These are phyloP conservation scores for Raddia guianensis DNA, from an alignment of 176 grass and related monocot genomes.

Conservation along the genomic window DNA sequence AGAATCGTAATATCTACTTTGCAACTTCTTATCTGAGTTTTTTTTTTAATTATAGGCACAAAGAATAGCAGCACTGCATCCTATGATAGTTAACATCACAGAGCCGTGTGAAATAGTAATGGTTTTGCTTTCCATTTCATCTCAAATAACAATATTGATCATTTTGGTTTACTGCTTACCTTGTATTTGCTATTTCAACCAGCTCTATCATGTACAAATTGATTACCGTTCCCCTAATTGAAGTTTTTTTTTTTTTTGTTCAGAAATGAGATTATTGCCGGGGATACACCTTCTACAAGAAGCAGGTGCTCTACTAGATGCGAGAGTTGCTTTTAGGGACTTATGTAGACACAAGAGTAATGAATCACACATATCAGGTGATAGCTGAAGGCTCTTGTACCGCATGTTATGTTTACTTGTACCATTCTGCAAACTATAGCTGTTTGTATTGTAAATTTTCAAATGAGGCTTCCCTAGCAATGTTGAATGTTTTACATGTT, in stretches of 20 bases:
- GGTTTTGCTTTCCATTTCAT: conserved; percentile 6
- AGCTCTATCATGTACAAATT: background rate
- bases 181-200: conserved; percentile 4
- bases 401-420: conserved; percentile 37
- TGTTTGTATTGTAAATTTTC: conserved; percentile 32
- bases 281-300: background rate
- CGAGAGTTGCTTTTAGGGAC: conserved; percentile 13
- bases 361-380: conserved; percentile 36
- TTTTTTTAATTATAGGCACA: background rate
- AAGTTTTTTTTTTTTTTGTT: background rate
- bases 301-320: conserved; percentile 5
- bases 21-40: background rate
- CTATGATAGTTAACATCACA: background rate
- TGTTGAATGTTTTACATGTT: conserved; percentile 7
- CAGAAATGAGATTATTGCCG: conserved; percentile 25
- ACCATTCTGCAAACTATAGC: conserved; percentile 13
- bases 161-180: conserved; percentile 20
- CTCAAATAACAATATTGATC: background rate
- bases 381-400: conserved; percentile 40
- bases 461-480: background rate
- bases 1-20: background rate
- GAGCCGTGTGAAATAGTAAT: background rate
- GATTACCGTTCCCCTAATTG: conserved; percentile 15
- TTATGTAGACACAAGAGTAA: conserved; percentile 46
- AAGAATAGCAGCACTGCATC: background rate